Base-by-base conservation (phyloP, 2,329 filamentous ascomycete species). In the Lachnellula occidentalis region DNA sequence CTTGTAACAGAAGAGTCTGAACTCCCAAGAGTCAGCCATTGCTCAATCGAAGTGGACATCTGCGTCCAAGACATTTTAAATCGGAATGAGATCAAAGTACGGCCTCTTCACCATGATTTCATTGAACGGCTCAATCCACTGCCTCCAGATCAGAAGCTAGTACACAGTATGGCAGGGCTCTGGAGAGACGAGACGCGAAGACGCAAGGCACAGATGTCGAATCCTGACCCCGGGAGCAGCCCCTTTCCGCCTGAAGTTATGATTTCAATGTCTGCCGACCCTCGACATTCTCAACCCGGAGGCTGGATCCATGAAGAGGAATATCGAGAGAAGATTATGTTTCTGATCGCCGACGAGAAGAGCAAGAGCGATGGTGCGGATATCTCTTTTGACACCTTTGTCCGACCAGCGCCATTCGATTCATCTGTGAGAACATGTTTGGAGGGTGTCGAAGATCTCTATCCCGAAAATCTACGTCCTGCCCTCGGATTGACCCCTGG, bases 291-390 rank as follows among this genome's bases (percentile, higher is more conserved):
- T 2, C 80, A 85, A 39, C 77, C 82, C n/a, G 82, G 84, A n/a
- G 86, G 84, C 0, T 99, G 94, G 92, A 87, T 96, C 53, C 92
- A 96, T 62, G 92, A 97, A 68, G 85, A 90, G 46, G 92, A 96
- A 66, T 92, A 87, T 66, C 77, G 82, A 34, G 75, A 84, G 43
- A 78, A 87, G 62, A 74, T 95, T 2, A 71, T 75, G 31, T 73
- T 79, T 24, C 75, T 95, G 22, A 81, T 88, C 8, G 67, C 73
- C 1, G 76, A 86, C 22, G 91, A 96, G 67, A 79, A 75, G 56
- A 71, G 71, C 5, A 74, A 77, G 37, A 72, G 71, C 24, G 69
- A 74, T 22, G 74, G 69, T 15, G 65, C 69, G 5, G 67, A 74
- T 9, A 58, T 80, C 12, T 76, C 74, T 0, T 92, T 92, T 62